Evolutionary conservation across 257 asterid genomes (phyloP).

Genomic region (Cruciata laevipes): DNA sequence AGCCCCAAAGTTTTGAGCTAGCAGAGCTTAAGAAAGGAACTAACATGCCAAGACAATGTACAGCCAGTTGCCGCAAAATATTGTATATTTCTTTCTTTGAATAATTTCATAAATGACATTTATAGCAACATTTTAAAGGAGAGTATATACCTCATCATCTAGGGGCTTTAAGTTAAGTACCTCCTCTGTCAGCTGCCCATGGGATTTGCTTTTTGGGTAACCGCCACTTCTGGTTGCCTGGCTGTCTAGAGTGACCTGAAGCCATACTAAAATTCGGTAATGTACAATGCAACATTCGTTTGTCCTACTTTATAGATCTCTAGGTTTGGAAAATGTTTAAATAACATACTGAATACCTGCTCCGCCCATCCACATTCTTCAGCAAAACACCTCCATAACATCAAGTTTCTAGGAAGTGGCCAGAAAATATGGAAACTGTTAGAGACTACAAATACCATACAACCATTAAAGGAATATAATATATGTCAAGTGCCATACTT

Average conservation of each 20-base stretch:
- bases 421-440: neutral
- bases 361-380: constrained; percentile 22
- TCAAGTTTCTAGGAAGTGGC: constrained; percentile 5
- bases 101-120: neutral
- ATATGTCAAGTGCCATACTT: constrained; percentile 7
- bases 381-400: constrained; percentile 21
- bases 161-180: constrained; percentile 22
- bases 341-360: constrained; percentile 15
- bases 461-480: neutral
- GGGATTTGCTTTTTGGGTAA: constrained; percentile 6
- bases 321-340: neutral
- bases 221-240: neutral
- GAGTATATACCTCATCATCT: constrained; percentile 24
- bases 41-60: neutral
- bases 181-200: constrained; percentile 10
- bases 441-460: neutral
- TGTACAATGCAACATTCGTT: neutral
- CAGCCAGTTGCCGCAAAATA: neutral
- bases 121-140: neutral
- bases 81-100: too few species aligned
- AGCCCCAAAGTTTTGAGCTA: neutral
- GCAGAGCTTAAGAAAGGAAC: neutral
- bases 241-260: constrained; percentile 12
- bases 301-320: neutral
- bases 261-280: neutral